Conservation (phyloP, 2,329 filamentous ascomycete species). For the Ophiosphaerella korrae region DNA sequence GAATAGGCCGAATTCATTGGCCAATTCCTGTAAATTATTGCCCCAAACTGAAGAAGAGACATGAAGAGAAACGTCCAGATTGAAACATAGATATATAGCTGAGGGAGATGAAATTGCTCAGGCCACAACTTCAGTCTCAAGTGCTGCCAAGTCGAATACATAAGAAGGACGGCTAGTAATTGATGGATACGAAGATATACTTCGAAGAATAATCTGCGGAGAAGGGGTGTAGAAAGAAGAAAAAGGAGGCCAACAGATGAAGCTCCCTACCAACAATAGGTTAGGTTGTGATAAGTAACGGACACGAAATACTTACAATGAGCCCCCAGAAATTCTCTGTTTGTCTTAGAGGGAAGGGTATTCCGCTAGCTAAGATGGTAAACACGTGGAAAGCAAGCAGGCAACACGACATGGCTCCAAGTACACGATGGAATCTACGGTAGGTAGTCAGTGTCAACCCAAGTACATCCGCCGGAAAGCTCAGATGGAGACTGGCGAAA, state of each 20-base stretch:
- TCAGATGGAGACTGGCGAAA: constrained; percentile 3
- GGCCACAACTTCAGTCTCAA: neutral
- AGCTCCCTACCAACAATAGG: neutral
- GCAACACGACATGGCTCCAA: neutral
- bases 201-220: constrained; percentile 1
- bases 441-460: constrained; percentile 2
- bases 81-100: neutral
- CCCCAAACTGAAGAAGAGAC: neutral
- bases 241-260: neutral
- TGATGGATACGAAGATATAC: constrained; percentile 1
- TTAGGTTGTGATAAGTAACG: neutral
- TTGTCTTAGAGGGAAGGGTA: constrained; percentile 1
- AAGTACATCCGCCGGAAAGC: constrained; percentile 6
- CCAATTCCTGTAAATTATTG: neutral
- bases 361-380: constrained; percentile 2
- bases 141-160: constrained; percentile 2
- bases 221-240: neutral
- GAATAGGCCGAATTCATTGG: neutral
- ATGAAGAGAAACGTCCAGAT: neutral
- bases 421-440: constrained; percentile 1
- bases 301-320: neutral
- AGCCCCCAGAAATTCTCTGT: constrained; percentile 3
- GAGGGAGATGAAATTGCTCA: neutral
- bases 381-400: constrained; percentile 7
- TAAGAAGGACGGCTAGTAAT: neutral